Conservation (phyloP, 192 early-diverging fungal species). For the Backusella tuberculispora region DNA sequence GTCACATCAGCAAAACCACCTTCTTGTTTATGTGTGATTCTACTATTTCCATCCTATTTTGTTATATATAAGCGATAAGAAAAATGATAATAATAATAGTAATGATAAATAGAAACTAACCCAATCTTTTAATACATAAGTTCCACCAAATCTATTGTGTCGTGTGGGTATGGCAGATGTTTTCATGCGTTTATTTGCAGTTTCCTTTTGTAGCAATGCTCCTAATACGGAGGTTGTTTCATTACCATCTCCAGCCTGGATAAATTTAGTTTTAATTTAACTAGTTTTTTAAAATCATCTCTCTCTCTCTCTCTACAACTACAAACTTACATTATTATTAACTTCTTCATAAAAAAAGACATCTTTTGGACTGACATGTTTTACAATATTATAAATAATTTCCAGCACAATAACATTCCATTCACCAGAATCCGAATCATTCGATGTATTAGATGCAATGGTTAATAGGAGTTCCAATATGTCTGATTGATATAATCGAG, state of each 20-base stretch:
- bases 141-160: conserved; percentile 74
- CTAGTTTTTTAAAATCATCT: not conserved
- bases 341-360: conserved; percentile 28
- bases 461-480: conserved; percentile 72
- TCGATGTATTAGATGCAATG: conserved; percentile 63
- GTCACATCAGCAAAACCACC: conserved; percentile 41
- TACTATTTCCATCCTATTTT: conserved; percentile 41
- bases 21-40: conserved; percentile 47
- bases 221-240: conserved; percentile 39
- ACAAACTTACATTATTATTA: not conserved
- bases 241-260: not conserved
- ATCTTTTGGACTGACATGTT: conserved; percentile 53
- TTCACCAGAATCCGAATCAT: conserved; percentile 59
- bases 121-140: conserved; percentile 54
- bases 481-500: conserved; percentile 57
- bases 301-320: conserved; percentile 26
- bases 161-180: conserved; percentile 40
- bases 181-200: conserved; percentile 11
- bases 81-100: not conserved
- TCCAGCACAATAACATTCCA: conserved; percentile 69
- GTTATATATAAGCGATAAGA: not conserved
- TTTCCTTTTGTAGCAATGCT: conserved; percentile 23
- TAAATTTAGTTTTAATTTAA: not conserved
- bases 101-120: conserved; percentile 18
- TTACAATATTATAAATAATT: conserved; percentile 64